Conservation (phyloP, 2,329 filamentous ascomycete species). For the Diaporthe capsici region DNA sequence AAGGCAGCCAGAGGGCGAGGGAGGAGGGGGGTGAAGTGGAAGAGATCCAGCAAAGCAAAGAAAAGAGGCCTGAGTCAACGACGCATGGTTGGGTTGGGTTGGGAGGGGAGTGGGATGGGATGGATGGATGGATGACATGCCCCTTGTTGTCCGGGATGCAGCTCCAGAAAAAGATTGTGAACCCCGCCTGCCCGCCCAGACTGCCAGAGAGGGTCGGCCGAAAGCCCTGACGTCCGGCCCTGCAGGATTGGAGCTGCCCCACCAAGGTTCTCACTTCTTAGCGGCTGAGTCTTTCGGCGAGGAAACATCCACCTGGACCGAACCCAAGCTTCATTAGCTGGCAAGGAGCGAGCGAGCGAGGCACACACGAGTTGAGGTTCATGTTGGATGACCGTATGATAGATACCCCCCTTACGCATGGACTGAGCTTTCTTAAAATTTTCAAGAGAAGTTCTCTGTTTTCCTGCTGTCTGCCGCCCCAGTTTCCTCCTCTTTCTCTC, state of each 20-base stretch:
- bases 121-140: slow-evolving; percentile 29
- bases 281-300: slow-evolving; percentile 42
- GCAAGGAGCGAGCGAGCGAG: slow-evolving; percentile 27
- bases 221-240: slow-evolving; percentile 46
- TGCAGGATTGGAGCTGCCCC: slow-evolving; percentile 40
- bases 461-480: slow-evolving; percentile 14
- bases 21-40: slow-evolving; percentile 9
- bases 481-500: slow-evolving; percentile 12
- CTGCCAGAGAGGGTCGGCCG: slow-evolving; percentile 37
- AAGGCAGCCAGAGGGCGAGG: neutral
- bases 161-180: slow-evolving; percentile 34
- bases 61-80: slow-evolving; percentile 24
- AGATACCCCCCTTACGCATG: slow-evolving; percentile 35
- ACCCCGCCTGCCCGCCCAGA: slow-evolving; percentile 26
- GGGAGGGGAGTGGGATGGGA: slow-evolving; percentile 6
- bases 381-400: slow-evolving; percentile 35
- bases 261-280: slow-evolving; percentile 32
- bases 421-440: slow-evolving; percentile 26
- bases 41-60: slow-evolving; percentile 9
- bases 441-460: slow-evolving; percentile 13
- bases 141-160: slow-evolving; percentile 28
- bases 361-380: slow-evolving; percentile 29
- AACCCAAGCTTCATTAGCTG: slow-evolving; percentile 26
- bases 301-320: slow-evolving; percentile 1
- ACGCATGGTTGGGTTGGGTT: slow-evolving; percentile 11